A percentile compares a stretch with the other conserved stretches of the same genome.
Evolutionary conservation across 768 basidiomycete genomes (phyloP).

Genomic region (Mycena olivaceomarginata): DNA sequence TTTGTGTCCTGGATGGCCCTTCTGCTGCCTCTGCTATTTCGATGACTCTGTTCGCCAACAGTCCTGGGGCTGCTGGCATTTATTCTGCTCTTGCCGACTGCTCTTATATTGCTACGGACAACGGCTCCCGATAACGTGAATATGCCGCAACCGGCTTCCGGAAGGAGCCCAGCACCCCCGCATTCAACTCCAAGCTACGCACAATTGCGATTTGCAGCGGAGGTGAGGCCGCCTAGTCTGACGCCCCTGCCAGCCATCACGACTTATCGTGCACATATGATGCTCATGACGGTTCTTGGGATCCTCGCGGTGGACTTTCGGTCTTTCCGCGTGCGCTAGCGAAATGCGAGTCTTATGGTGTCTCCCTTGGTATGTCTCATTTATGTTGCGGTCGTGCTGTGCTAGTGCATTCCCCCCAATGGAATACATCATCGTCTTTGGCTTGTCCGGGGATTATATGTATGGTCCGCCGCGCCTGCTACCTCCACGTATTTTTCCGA

Average conservation of each 20-base stretch:
- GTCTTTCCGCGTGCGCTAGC: slow-evolving; percentile 92
- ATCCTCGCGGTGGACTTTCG: slow-evolving; percentile 97
- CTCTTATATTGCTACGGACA: slow-evolving; percentile 65
- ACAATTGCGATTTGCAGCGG: slow-evolving; percentile 27
- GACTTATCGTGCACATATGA: slow-evolving; percentile 95
- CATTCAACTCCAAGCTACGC: neutral
- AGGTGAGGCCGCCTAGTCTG: slow-evolving; percentile 45
- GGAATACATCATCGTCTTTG: too few relatives aligned
- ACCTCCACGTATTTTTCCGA: too few relatives aligned
- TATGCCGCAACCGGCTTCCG: slow-evolving; percentile 61
- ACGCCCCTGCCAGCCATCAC: slow-evolving; percentile 86
- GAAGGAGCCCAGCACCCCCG: slow-evolving; percentile 43
- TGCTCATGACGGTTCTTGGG: slow-evolving; percentile 91
- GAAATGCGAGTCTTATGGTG: slow-evolving; percentile 96
- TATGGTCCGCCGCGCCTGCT: too few relatives aligned
- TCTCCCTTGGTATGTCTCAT: slow-evolving; percentile 84
- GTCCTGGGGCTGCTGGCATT: slow-evolving; percentile 72
- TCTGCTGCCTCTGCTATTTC: slow-evolving; percentile 88
- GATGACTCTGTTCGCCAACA: slow-evolving; percentile 84
- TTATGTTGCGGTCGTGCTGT: neutral
- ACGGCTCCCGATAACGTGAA: slow-evolving; percentile 61
- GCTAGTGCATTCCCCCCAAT: too few relatives aligned
- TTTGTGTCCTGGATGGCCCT: slow-evolving; percentile 78
- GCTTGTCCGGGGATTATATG: too few relatives aligned
- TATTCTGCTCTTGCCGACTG: slow-evolving; percentile 67